Conservation (phyloP, 495 filamentous ascomycete genomes). For the Choiromyces venosus region DNA sequence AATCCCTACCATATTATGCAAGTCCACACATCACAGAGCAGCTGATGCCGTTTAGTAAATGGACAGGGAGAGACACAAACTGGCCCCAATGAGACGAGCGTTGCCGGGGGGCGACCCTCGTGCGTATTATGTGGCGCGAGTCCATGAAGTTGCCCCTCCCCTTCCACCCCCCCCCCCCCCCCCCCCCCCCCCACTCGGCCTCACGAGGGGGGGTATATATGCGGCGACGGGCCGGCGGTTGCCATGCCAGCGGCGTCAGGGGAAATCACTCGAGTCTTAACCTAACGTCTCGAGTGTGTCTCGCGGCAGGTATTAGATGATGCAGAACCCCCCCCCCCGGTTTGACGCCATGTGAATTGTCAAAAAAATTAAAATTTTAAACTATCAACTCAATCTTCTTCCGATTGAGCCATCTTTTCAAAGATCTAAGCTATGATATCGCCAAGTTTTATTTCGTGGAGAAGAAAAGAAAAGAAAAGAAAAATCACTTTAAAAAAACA, state of each 20-base stretch:
- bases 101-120: not conserved
- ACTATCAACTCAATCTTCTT: not conserved
- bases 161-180: too few species aligned
- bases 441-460: not conserved
- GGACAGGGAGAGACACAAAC: not conserved
- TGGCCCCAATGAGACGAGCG: not conserved
- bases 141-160: not conserved
- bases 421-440: not conserved
- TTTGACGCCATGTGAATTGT: not conserved
- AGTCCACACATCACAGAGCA: not conserved
- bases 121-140: not conserved
- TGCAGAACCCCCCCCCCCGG: not conserved
- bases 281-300: not conserved
- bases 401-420: not conserved
- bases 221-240: not conserved
- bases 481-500: too few species aligned
- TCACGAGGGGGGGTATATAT: not conserved
- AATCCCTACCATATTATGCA: not conserved
- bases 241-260: not conserved
- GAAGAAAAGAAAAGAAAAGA: too few species aligned
- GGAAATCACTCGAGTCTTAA: not conserved
- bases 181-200: not conserved
- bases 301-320: not conserved
- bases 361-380: not conserved
- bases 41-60: not conserved